Base-by-base conservation (phyloP, 805 yeast species). In the Cephaloascus fragrans region DNA sequence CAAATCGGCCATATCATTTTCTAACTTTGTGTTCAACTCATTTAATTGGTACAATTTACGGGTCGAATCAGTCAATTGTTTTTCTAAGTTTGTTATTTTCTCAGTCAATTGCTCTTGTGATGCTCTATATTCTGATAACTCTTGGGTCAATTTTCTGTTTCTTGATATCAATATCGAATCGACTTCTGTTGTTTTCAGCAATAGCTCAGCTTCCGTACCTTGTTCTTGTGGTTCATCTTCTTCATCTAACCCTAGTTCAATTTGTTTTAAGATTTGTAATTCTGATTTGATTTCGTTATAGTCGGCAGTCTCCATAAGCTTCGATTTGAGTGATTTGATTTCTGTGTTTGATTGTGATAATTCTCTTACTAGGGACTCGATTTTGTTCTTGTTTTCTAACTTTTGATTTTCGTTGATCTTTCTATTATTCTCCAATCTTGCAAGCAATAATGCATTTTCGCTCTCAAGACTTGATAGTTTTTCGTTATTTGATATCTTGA, bases 231-330 rank as follows among this genome's bases (percentile, higher is more conserved):
- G 59, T 6, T 48, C 58, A 14, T 50, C 58, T 18, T 54, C 62
- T 4, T 57, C 55, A 26, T 61, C 62, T 18, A 46, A 58, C 3
- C 89, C 89, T 59, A 87, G 83, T 49, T 84, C 86, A 31, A 87
- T 80, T 45, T 80, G 79, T 52, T 82, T 77, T 43, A 88, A 55
- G 19, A 87, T 73, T 16, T 71, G 73, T 46, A 89, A 63, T 50
- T 89, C 96, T 37, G 75, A 73, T 54, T 86, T 87, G 36, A 88
- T 55, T 44, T 85, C 88, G 38, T 83, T 88, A 56, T 89, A 88
- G 53, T 88, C 96, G 2, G 69, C 60, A 38, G 77, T 74, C 26
- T 63, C 56, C 3, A 62, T 61, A 34, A 82, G 52, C 40, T 73
- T 71, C 19, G 61, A 59, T 49, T 73, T 74, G 46, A 83, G 61